phyloP scores from a whole-genome alignment of 768 basidiomycete genomes.

The Agaricus subrufescens region DNA sequence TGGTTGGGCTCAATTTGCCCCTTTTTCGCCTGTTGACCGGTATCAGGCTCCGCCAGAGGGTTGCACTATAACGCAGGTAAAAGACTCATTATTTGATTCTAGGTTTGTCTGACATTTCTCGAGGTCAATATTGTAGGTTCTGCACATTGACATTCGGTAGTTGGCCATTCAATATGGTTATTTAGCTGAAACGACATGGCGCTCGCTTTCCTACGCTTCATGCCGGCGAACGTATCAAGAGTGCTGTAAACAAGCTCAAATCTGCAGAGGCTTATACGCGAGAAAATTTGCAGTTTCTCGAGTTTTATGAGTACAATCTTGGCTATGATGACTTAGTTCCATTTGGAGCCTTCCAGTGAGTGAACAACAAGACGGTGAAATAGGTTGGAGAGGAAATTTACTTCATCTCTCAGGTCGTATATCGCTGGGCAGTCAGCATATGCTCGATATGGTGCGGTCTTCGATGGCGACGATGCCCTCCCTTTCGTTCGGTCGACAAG shows the following conservation, averaged over 20 bases:
- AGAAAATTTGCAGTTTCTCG: slow-evolving; percentile 48
- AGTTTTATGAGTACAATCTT: slow-evolving; percentile 52
- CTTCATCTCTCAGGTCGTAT: slow-evolving; percentile 20
- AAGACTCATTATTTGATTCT: neutral
- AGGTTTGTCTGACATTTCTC: neutral
- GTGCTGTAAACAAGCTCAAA: slow-evolving; percentile 51
- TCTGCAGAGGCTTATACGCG: slow-evolving; percentile 39
- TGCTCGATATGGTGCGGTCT: slow-evolving; percentile 47
- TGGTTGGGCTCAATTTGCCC: slow-evolving; percentile 61
- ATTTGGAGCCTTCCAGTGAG: slow-evolving; percentile 63
- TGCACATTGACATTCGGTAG: neutral
- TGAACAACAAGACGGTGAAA: neutral
- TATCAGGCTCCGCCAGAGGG: slow-evolving; percentile 41
- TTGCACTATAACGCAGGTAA: slow-evolving; percentile 57
- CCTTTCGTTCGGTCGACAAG: slow-evolving; percentile 50
- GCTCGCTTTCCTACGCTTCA: slow-evolving; percentile 67
- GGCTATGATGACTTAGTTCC: slow-evolving; percentile 56
- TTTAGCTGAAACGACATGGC: slow-evolving; percentile 76
- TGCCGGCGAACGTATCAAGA: slow-evolving; percentile 35
- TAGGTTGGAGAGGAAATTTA: neutral
- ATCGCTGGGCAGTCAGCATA: slow-evolving; percentile 49
- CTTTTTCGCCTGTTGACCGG: slow-evolving; percentile 43
- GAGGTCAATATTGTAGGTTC: slow-evolving; percentile 9
- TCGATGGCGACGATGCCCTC: slow-evolving; percentile 31
- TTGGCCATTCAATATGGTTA: neutral